Conservation (phyloP, 768 basidiomycete species). For the Lactarius sanguifluus region DNA sequence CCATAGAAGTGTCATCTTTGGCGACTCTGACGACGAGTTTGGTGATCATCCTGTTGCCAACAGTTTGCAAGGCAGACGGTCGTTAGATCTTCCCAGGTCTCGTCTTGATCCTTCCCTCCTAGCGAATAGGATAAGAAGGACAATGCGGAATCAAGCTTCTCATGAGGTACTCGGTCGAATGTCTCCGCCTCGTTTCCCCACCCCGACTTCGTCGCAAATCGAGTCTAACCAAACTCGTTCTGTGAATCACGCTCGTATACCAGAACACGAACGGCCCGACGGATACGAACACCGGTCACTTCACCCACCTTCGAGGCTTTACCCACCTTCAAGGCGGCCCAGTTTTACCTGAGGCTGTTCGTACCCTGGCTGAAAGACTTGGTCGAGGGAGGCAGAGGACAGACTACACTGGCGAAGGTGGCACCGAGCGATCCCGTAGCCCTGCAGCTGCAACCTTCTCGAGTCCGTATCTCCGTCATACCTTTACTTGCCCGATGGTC, state of each 20-base stretch:
- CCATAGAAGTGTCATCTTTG: constrained; percentile 2
- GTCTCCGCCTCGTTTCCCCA: constrained; percentile 15
- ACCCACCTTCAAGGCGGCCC: constrained; percentile 14
- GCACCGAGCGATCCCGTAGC: constrained; percentile 21
- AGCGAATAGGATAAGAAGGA: constrained; percentile 22
- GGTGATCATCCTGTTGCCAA: constrained; percentile 10
- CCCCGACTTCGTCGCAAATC: not conserved
- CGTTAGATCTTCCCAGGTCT: constrained; percentile 20
- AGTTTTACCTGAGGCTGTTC: constrained; percentile 19
- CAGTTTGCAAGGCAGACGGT: constrained; percentile 10
- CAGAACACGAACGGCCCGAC: constrained; percentile 18
- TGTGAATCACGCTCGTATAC: constrained; percentile 10
- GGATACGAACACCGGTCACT: constrained; percentile 16
- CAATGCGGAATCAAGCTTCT: constrained; percentile 11
- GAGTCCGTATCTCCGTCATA: constrained; percentile 18
- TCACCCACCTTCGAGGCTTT: constrained; percentile 13
- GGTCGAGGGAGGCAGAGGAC: constrained; percentile 21
- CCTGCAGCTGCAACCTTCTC: constrained; percentile 14
- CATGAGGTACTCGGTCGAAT: constrained; percentile 5
- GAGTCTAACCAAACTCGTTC: constrained; percentile 10
- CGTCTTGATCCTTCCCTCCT: constrained; percentile 19
- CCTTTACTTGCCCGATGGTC: not conserved
- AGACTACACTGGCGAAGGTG: constrained; percentile 7
- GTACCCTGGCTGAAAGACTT: constrained; percentile 21
- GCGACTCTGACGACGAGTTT: constrained; percentile 24